Percentiles rank a stretch among this genome's conserved stretches.
phyloP scores from a whole-genome alignment of 1,139 yeast genomes.

The Oligophagozyma castellii region DNA sequence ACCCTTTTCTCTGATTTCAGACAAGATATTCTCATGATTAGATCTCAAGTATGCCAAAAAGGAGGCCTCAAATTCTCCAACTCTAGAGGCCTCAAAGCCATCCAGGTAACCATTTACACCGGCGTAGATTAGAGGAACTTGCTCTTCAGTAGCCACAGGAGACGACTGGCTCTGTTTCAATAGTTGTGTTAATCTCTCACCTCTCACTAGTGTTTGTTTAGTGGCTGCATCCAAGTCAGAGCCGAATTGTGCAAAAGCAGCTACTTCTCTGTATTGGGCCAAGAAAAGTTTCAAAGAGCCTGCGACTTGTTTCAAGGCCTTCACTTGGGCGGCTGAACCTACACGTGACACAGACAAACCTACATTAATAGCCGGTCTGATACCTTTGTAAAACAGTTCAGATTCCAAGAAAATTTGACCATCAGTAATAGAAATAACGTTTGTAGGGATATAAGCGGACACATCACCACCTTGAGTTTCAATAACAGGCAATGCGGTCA shows the following conservation, averaged over 20 bases:
- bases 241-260: slow-evolving; percentile 99
- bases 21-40: slow-evolving; percentile 72
- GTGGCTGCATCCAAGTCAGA: slow-evolving; percentile 99
- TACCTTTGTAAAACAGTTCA: slow-evolving; percentile 99
- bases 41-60: slow-evolving; percentile 87
- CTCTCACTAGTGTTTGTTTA: slow-evolving; percentile 97
- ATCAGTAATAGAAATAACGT: slow-evolving; percentile 93
- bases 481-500: slow-evolving; percentile 91
- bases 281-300: slow-evolving; percentile 99
- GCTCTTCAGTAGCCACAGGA: slow-evolving; percentile 98
- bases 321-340: slow-evolving; percentile 99
- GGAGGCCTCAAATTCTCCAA: slow-evolving; percentile 84
- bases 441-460: slow-evolving; percentile 94
- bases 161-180: slow-evolving; percentile 95
- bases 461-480: slow-evolving; percentile 99
- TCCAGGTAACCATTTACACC: slow-evolving; percentile 99
- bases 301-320: slow-evolving; percentile 99
- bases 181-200: slow-evolving; percentile 99
- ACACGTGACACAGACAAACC: slow-evolving; percentile 99
- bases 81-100: slow-evolving; percentile 67
- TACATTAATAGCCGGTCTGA: slow-evolving; percentile 99
- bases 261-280: slow-evolving; percentile 99
- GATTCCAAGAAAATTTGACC: slow-evolving; percentile 99
- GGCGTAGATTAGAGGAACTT: slow-evolving; percentile 96
- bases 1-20: slow-evolving; percentile 80